Percentiles rank a stretch among this genome's conserved stretches.
Conservation (phyloP, 208 protist genomes). For the Trichomonas gallinae region DNA sequence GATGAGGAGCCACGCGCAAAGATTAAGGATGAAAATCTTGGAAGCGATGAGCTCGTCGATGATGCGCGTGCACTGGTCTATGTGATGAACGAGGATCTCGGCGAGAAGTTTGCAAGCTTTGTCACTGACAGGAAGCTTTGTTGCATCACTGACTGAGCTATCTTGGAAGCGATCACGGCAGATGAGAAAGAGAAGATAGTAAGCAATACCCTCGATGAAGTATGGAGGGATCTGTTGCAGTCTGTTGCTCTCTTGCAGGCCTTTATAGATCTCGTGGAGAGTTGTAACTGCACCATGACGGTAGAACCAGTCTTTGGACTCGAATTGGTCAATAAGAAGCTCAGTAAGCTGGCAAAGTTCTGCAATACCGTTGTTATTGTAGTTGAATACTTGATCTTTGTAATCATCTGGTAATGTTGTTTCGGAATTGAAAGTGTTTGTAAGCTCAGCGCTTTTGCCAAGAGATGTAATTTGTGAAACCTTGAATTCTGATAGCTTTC, state of each 20-base stretch:
- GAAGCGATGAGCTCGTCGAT: background rate
- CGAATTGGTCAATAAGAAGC: background rate
- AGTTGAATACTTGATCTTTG: background rate
- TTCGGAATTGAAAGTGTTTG: background rate
- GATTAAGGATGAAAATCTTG: background rate
- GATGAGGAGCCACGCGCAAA: background rate
- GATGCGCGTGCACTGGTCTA: background rate
- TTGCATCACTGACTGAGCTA: background rate
- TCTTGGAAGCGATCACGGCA: background rate
- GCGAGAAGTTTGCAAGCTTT: background rate
- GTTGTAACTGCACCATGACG: background rate
- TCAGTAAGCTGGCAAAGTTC: slow-evolving; percentile 13
- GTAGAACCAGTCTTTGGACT: background rate
- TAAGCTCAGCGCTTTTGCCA: background rate
- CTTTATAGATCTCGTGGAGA: background rate
- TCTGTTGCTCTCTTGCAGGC: background rate
- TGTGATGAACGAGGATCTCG: background rate
- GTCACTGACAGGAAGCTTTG: background rate
- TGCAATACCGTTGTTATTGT: background rate
- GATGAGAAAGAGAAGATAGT: background rate
- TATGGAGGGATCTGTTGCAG: background rate
- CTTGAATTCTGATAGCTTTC: background rate
- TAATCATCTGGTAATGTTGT: background rate
- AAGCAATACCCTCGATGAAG: background rate
- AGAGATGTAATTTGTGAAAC: background rate